Evolutionary conservation across 2,329 filamentous ascomycete genomes (phyloP), one percentile per base, ranked within the genome.

Genomic region (Daldinia sp.): DNA sequence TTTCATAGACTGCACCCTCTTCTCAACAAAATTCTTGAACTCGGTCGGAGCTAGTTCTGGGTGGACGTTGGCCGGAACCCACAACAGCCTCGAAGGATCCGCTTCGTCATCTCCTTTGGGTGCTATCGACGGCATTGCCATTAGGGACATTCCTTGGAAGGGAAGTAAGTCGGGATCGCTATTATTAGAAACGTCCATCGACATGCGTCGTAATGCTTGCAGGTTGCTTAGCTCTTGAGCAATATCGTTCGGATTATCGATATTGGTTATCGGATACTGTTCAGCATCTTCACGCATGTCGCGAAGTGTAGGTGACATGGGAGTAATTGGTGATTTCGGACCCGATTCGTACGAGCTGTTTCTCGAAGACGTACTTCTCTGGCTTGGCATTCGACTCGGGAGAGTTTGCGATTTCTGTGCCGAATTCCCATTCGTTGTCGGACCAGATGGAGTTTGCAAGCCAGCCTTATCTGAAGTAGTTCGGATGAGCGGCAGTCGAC

Each of bases 1-100:
- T 75, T 93, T 90, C 70, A 98, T 96, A 32, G 92, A 90, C 70
- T 97, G 91, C 10, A 97, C 92, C 73, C 94, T 89, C 66, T 94
- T 96, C 73, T 99, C 94, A 1, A 99, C 85, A 70, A 98, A 99
- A 1, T 90, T 94, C 77, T 96, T 97, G 82, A 98, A 99, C 71
- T 97, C 95, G 73, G 91, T 93, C 1, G 95, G 95, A 2, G 95
- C 95, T 49, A 99, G 82, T 77, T 99, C 95, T 0, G 95, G 95
- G 72, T 99, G 95, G 25, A 99, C 85, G 61, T 93, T 88, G 21
- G 95, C 95, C 4, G 95, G 95, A 4, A 99, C 95, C 95, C 95
- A 99, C 68, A 98, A 91, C 61, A 98, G 80, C 65, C 93, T 87
- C 1, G 94, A 93, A 6, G 93, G 88, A 74, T 98, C 94, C 71